Evolutionary conservation across 352 stramenopile genomes (phyloP).

Genomic region (Pythium dissimile): DNA sequence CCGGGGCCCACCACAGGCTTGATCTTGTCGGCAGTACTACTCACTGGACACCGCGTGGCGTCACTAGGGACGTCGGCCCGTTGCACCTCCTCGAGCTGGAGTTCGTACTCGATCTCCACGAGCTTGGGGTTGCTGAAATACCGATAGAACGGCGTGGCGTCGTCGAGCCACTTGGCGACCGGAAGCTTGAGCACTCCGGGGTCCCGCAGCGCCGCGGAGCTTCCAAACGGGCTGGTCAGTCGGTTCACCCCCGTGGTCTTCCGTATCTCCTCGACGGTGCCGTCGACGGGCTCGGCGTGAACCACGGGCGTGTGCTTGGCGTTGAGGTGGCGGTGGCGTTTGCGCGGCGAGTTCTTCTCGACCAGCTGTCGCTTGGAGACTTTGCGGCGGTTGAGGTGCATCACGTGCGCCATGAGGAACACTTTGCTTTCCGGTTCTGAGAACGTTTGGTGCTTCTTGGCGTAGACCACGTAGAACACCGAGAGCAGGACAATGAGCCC

Average conservation of each 20-base stretch:
- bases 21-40: no score
- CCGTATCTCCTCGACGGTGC: neutral
- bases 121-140: slow-evolving; percentile 22
- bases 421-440: slow-evolving; percentile 32
- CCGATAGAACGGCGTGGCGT: slow-evolving; percentile 16
- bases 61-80: neutral
- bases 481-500: slow-evolving; percentile 10
- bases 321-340: slow-evolving; percentile 12
- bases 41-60: no score
- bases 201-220: neutral
- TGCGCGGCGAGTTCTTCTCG: slow-evolving; percentile 10
- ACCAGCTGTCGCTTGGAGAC: slow-evolving; percentile 8
- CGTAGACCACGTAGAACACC: slow-evolving; percentile 27
- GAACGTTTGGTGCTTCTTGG: slow-evolving; percentile 27
- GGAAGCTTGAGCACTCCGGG: slow-evolving; percentile 5
- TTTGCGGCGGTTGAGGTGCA: slow-evolving; percentile 22
- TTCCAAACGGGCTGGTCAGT: neutral
- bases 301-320: slow-evolving; percentile 16
- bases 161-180: slow-evolving; percentile 6
- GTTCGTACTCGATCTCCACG: slow-evolving; percentile 15
- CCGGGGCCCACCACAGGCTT: neutral
- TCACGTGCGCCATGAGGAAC: slow-evolving; percentile 30
- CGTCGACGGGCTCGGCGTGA: slow-evolving; percentile 6
- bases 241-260: neutral
- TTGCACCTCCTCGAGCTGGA: neutral